Conservation (phyloP, 2,329 filamentous ascomycete genomes). For the Spiromastix sp. region DNA sequence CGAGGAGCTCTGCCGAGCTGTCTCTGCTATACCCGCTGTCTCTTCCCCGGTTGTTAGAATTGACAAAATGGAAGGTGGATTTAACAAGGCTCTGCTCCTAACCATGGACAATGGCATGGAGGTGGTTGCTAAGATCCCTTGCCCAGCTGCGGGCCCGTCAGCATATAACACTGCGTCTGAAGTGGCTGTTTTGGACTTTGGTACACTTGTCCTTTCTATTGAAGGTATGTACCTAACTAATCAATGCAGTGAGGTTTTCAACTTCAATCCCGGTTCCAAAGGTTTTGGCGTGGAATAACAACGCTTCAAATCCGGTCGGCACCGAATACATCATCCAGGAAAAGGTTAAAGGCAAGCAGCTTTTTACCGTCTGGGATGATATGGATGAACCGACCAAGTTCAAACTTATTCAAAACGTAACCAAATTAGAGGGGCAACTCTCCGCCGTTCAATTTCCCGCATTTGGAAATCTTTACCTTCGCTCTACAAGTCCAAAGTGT, state of each 20-base stretch:
- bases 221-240: not conserved
- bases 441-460: not conserved
- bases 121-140: not conserved
- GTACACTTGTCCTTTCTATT: not conserved
- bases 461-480: constrained; percentile 1
- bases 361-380: constrained; percentile 2
- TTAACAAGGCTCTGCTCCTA: not conserved
- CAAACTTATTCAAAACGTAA: not conserved
- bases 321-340: constrained; percentile 10
- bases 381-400: not conserved
- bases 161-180: not conserved
- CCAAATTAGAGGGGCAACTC: not conserved
- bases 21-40: not conserved
- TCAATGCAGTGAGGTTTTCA: not conserved
- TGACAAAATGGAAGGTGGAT: not conserved
- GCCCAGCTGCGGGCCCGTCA: not conserved
- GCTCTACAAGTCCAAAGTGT: too few relatives aligned
- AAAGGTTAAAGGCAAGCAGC: constrained; percentile 13
- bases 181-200: not conserved
- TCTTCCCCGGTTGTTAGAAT: not conserved
- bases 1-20: not conserved
- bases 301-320: constrained; percentile 7
- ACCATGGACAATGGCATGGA: not conserved
- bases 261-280: not conserved
- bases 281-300: constrained; percentile 5